A percentile compares a stretch with the other conserved stretches of the same genome.
Conservation (phyloP, 2,329 filamentous ascomycete species). For the Nothophaeocryptopus gaeumannii region DNA sequence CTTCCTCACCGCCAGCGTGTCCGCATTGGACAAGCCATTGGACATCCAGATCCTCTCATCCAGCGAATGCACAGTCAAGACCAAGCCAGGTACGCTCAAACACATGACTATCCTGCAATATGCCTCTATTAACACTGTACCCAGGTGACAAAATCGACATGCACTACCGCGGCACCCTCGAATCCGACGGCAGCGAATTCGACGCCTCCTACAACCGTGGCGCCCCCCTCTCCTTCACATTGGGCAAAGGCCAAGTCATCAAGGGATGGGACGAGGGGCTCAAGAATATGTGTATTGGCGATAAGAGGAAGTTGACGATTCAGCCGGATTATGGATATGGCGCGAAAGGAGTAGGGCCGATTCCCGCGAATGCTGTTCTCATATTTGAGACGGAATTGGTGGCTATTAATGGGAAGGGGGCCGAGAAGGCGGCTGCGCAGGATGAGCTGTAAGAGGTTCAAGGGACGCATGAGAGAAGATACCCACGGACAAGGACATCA, state of each 20-base stretch:
- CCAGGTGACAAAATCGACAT: conserved; percentile 75
- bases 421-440: background rate
- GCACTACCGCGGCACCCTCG: conserved; percentile 83
- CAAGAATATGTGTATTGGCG: conserved; percentile 91
- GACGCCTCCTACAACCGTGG: conserved; percentile 69
- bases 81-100: conserved; percentile 38
- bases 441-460: conserved; percentile 1
- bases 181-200: conserved; percentile 58
- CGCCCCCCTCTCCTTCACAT: conserved; percentile 71
- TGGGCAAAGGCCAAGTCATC: conserved; percentile 86
- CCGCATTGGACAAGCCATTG: conserved; percentile 54
- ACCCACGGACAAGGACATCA: too few species aligned
- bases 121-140: background rate
- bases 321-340: conserved; percentile 82
- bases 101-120: conserved; percentile 1
- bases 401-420: conserved; percentile 46
- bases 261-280: conserved; percentile 95
- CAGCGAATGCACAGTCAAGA: conserved; percentile 67
- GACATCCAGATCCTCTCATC: conserved; percentile 73
- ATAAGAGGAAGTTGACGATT: conserved; percentile 88
- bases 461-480: too few species aligned
- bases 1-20: conserved; percentile 50
- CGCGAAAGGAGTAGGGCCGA: conserved; percentile 72
- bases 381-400: conserved; percentile 91
- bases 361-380: conserved; percentile 78